phyloP scores from a whole-genome alignment of 1,139 yeast genomes.

The Zhuliangozyma blackwelliae region DNA sequence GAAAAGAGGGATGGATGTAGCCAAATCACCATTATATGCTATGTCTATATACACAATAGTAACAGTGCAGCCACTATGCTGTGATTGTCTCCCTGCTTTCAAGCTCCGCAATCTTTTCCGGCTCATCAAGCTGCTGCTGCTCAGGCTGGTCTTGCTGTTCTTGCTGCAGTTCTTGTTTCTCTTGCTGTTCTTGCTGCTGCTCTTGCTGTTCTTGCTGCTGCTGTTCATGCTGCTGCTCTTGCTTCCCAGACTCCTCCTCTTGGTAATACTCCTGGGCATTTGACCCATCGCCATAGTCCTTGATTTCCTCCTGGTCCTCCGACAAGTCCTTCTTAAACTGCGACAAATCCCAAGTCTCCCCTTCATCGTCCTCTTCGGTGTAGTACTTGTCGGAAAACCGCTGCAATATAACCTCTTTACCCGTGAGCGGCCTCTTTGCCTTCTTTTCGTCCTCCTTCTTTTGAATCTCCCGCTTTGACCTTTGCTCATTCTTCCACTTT shows the following conservation, averaged over 20 bases:
- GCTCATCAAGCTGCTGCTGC: neutral
- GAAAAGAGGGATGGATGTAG: too few species aligned
- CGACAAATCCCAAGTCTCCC: conserved; percentile 70
- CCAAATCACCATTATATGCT: too few species aligned
- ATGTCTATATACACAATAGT: too few species aligned
- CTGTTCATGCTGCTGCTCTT: conserved; percentile 1
- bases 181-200: neutral
- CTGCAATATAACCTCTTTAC: conserved; percentile 77
- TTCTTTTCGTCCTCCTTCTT: conserved; percentile 48
- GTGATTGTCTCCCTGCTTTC: too few species aligned
- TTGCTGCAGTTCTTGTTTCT: neutral
- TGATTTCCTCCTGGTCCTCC: conserved; percentile 37
- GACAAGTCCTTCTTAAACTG: conserved; percentile 52
- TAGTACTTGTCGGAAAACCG: conserved; percentile 63
- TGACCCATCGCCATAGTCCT: conserved; percentile 53
- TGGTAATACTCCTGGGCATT: conserved; percentile 21
- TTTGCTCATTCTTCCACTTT: conserved; percentile 76
- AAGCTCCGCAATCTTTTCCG: too few species aligned
- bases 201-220: neutral
- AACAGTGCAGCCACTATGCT: too few species aligned
- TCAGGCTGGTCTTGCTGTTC: neutral
- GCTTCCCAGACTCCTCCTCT: conserved; percentile 6
- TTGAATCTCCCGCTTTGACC: conserved; percentile 56
- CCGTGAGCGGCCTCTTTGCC: conserved; percentile 55
- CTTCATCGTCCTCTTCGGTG: conserved; percentile 48